A percentile compares a stretch with the other conserved stretches of the same genome.
phyloP scores from a whole-genome alignment of 306 rosid genomes.

The Psophocarpus tetragonolobus region DNA sequence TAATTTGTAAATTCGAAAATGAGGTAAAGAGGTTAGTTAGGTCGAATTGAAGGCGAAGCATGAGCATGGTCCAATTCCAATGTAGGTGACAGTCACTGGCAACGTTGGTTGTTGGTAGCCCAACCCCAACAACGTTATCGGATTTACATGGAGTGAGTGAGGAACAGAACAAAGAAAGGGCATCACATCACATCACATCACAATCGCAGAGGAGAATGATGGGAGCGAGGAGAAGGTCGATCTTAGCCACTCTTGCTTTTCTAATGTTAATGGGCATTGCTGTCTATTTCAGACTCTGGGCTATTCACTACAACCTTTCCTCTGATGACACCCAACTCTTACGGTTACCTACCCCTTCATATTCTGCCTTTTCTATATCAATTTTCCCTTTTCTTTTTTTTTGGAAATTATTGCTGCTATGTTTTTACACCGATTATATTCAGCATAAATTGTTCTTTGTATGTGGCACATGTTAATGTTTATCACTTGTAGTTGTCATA shows the following conservation, averaged over 20 bases:
- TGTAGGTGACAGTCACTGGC: neutral
- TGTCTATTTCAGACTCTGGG: slow-evolving; percentile 73
- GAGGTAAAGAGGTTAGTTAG: neutral
- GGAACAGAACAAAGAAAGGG: slow-evolving; percentile 6
- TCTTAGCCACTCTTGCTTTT: slow-evolving; percentile 38
- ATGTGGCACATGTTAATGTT: neutral
- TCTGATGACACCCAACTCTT: slow-evolving; percentile 60
- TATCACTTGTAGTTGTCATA: too few relatives aligned
- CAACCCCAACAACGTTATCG: neutral
- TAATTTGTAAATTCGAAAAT: neutral
- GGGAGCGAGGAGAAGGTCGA: slow-evolving; percentile 37
- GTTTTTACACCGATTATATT: neutral
- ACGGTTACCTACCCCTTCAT: slow-evolving; percentile 46
- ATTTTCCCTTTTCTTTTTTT: neutral
- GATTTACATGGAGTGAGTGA: slow-evolving; percentile 30
- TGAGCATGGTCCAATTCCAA: too few relatives aligned
- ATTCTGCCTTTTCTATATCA: too few relatives aligned
- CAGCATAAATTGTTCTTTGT: neutral
- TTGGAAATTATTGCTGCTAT: neutral
- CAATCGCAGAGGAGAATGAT: slow-evolving; percentile 35
- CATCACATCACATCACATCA: neutral
- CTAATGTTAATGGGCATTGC: slow-evolving; percentile 68
- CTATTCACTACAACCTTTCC: slow-evolving; percentile 58
- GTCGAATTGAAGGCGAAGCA: neutral
- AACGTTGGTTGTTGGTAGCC: slow-evolving; percentile 16